phyloP scores from a whole-genome alignment of 2,329 filamentous ascomycete genomes.

The Hypocreales sp. region DNA sequence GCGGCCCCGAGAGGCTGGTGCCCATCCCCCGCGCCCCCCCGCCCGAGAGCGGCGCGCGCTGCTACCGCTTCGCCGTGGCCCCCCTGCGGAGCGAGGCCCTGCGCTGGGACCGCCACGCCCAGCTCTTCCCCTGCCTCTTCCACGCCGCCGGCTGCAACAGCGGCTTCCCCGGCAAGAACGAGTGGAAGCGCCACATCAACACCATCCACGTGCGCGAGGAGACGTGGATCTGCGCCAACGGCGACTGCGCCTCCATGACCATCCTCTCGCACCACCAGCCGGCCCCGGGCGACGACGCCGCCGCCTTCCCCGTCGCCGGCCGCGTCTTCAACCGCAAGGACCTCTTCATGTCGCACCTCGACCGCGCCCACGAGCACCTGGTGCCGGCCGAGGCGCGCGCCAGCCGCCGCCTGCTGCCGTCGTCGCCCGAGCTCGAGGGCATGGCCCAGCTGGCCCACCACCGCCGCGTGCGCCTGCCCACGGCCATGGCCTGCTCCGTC shows the following conservation, averaged over 20 bases:
- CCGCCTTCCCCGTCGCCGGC: conserved; percentile 31
- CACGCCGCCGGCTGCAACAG: conserved; percentile 58
- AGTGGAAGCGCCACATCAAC: conserved; percentile 83
- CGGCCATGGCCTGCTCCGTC: conserved; percentile 43
- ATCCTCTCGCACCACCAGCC: neutral
- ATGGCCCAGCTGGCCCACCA: conserved; percentile 44
- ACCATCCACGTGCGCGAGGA: conserved; percentile 64
- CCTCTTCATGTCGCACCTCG: conserved; percentile 74
- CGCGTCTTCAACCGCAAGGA: conserved; percentile 77
- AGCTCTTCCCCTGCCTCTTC: conserved; percentile 50
- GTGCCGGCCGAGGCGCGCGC: neutral
- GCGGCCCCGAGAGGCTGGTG: too few relatives aligned
- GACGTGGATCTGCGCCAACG: conserved; percentile 63
- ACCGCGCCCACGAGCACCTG: conserved; percentile 55
- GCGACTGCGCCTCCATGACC: conserved; percentile 26
- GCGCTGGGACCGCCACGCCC: conserved; percentile 1
- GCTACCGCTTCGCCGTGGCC: too few relatives aligned
- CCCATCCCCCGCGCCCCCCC: too few relatives aligned
- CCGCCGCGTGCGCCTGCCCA: conserved; percentile 46
- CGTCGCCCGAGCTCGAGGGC: conserved; percentile 25
- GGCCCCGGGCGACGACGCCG: conserved; percentile 11
- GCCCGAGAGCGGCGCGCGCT: too few relatives aligned
- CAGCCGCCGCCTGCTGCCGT: conserved; percentile 7
- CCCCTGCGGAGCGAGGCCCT: too few relatives aligned
- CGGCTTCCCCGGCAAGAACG: conserved; percentile 70